Evolutionary conservation across 768 basidiomycete species (phyloP), one percentile per base, ranked within the genome.

Genomic region (Mycena vitilis): DNA sequence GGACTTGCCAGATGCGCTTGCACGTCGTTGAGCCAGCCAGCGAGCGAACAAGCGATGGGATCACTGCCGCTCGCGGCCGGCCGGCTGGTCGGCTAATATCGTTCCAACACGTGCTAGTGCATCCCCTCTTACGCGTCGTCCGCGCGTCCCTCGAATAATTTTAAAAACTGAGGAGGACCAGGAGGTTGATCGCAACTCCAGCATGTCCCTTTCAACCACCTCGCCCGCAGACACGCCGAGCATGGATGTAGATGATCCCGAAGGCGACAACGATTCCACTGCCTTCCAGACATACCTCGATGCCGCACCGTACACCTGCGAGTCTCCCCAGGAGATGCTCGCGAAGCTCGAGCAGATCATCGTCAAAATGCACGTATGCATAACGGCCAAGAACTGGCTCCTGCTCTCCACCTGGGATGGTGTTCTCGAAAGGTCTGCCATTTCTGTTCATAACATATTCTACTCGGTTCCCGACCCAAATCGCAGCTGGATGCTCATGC

Each of bases 381-480:
- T 89, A n/a, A 88, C 89, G 76, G 82, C 90, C 56, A 89, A 88
- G 81, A 91, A 92, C 71, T 95, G 93, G 93, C 80, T 86, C 40
- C 82, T 88, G 22, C 82, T 94, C 49, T 87, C 89, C 34, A 89
- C 88, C 9, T 95, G 93, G 93, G 92, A 94, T 78, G 90, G 89
- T 20, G 84, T 90, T 79, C 81, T 95, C 38, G 91, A 94, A 81
- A 93, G 91, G 93, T 90, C 75, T 69, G 84, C 57, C 40, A 7
- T 30, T 42, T 18, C 23, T 51, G 55, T 40, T 66, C 56, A n/a
- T 52, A 48, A 45, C 23, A 40, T 55, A 10, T 60, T n/a, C 49
- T 37, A 53, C n/a, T 63, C 51, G 47, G 40, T 44, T 66, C 12
- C 40, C 23, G 25, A 56, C 57, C 47, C 16, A 25, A 22, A 53